phyloP scores from a whole-genome alignment of 2,329 filamentous ascomycete species.

The Alternaria gaisen region DNA sequence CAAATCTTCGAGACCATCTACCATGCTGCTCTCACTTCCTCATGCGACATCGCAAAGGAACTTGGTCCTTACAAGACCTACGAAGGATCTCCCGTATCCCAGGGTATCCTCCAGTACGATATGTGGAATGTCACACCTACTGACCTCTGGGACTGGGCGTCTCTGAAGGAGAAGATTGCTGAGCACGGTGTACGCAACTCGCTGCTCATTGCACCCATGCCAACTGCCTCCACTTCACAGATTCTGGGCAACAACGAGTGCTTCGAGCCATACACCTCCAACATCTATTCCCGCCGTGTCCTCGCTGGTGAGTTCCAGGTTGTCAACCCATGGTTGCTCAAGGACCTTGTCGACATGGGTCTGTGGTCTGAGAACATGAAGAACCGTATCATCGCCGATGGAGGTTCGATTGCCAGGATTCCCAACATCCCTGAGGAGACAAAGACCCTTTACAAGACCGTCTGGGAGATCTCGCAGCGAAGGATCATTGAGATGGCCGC shows the following conservation, averaged over 20 bases:
- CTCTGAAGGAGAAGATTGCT: slow-evolving; percentile 88
- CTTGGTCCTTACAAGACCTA: slow-evolving; percentile 89
- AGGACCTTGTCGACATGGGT: slow-evolving; percentile 97
- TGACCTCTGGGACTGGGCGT: slow-evolving; percentile 95
- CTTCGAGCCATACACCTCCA: slow-evolving; percentile 99
- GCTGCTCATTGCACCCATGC: slow-evolving; percentile 94
- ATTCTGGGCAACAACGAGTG: slow-evolving; percentile 99
- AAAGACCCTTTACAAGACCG: slow-evolving; percentile 98
- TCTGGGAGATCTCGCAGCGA: slow-evolving; percentile 98
- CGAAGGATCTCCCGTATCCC: slow-evolving; percentile 89
- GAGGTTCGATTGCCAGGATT: slow-evolving; percentile 95
- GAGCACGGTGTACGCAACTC: slow-evolving; percentile 95
- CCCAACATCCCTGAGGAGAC: slow-evolving; percentile 95
- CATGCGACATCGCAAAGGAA: slow-evolving; percentile 83
- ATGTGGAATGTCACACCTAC: slow-evolving; percentile 97
- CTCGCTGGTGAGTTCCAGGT: slow-evolving; percentile 99
- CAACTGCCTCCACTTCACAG: slow-evolving; percentile 95
- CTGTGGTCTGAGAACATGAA: slow-evolving; percentile 99
- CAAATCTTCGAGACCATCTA: slow-evolving; percentile 99
- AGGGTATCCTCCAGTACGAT: slow-evolving; percentile 96
- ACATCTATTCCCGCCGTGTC: slow-evolving; percentile 99
- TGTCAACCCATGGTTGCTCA: slow-evolving; percentile 98
- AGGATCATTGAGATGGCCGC: slow-evolving; percentile 97
- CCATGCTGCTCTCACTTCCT: slow-evolving; percentile 90
- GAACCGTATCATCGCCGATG: slow-evolving; percentile 98